These are phyloP conservation scores for Candida pini DNA, from an alignment of 805 yeast species.

Conservation along the genomic window DNA sequence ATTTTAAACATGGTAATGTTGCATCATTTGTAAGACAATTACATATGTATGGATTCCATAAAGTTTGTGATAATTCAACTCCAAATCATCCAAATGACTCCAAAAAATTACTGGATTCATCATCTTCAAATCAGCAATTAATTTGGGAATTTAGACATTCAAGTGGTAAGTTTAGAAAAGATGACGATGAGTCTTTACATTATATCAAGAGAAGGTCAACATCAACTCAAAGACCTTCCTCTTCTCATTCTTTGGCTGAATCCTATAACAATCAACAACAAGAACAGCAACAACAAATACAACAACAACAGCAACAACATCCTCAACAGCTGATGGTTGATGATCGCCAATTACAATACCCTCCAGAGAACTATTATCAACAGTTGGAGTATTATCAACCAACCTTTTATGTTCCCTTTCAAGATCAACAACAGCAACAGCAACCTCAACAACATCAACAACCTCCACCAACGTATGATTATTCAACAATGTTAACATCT, in stretches of 20 bases:
- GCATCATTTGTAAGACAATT: constrained; percentile 90
- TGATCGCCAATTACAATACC: too few species aligned
- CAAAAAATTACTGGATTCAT: background rate
- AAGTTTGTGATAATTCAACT: constrained; percentile 45
- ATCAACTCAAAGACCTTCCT: constrained; percentile 21
- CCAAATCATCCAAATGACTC: constrained; percentile 13
- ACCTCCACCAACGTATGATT: constrained; percentile 4
- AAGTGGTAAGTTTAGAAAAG: constrained; percentile 43
- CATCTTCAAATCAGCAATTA: constrained; percentile 17
- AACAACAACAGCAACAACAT: constrained; percentile 7
- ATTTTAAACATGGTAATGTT: constrained; percentile 91
- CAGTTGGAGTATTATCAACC: constrained; percentile 17
- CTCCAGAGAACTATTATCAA: constrained; percentile 10
- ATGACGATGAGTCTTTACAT: constrained; percentile 39
- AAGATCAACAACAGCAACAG: constrained; percentile 7
- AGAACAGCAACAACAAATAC: constrained; percentile 6
- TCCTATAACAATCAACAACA: constrained; percentile 10
- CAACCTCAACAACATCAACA: constrained; percentile 4
- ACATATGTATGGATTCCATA: constrained; percentile 96
- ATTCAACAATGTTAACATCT: constrained; percentile 3
- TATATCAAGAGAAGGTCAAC: constrained; percentile 45
- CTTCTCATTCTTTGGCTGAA: constrained; percentile 2
- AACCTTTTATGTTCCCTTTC: constrained; percentile 11
- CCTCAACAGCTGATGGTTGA: too few species aligned
- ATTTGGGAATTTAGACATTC: constrained; percentile 56